phyloP scores from a whole-genome alignment of 2,329 filamentous ascomycete genomes.

The Ophiognomonia clavigignenti-juglandacearum region DNA sequence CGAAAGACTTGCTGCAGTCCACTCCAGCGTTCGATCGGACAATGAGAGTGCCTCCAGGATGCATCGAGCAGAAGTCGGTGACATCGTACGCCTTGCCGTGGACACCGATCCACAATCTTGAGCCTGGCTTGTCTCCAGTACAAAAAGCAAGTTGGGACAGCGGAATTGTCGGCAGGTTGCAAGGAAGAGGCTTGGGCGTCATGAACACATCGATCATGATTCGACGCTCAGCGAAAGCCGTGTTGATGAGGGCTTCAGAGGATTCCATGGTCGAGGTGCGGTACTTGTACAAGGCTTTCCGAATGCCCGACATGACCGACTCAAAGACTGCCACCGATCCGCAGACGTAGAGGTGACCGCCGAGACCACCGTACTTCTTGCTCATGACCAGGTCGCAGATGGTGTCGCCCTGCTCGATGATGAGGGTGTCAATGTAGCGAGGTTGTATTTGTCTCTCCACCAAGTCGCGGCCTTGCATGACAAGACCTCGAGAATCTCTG shows the following conservation, averaged over 20 bases:
- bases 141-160: slow-evolving; percentile 44
- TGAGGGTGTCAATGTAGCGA: slow-evolving; percentile 47
- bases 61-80: slow-evolving; percentile 48
- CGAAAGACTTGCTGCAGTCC: slow-evolving; percentile 47
- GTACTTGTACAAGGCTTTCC: slow-evolving; percentile 50
- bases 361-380: slow-evolving; percentile 48
- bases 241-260: slow-evolving; percentile 44
- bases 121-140: slow-evolving; percentile 43
- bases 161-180: slow-evolving; percentile 44
- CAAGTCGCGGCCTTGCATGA: slow-evolving; percentile 31
- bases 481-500: slow-evolving; percentile 41
- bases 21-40: slow-evolving; percentile 51
- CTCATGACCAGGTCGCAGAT: slow-evolving; percentile 53
- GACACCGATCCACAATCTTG: slow-evolving; percentile 46
- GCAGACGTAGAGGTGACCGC: slow-evolving; percentile 44
- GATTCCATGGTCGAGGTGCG: slow-evolving; percentile 46
- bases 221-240: slow-evolving; percentile 48
- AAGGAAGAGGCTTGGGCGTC: slow-evolving; percentile 47
- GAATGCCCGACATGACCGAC: slow-evolving; percentile 50
- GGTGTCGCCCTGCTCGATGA: slow-evolving; percentile 44
- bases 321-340: slow-evolving; percentile 46
- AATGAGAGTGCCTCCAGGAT: slow-evolving; percentile 48
- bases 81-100: slow-evolving; percentile 50
- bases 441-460: slow-evolving; percentile 44
- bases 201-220: slow-evolving; percentile 56